These are phyloP conservation scores for Vigna angularis DNA, from an alignment of 306 rosid species.

Conservation along the genomic window DNA sequence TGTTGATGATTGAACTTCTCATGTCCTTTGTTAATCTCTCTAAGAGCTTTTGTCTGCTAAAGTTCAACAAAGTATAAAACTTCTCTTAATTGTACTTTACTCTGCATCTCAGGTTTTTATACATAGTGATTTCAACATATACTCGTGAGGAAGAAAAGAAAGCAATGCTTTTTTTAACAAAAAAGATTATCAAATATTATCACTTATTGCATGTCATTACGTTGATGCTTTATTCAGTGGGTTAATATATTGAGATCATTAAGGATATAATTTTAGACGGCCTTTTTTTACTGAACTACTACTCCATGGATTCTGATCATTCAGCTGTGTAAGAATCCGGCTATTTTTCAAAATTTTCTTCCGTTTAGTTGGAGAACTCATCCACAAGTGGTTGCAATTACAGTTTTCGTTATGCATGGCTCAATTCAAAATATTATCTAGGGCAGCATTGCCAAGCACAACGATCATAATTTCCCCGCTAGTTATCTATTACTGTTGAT, in stretches of 20 bases:
- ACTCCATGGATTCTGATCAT: slow-evolving; percentile 2
- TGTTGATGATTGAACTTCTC: too few species aligned
- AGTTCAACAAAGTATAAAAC: too few species aligned
- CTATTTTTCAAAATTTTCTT: slow-evolving; percentile 6
- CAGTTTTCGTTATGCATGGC: not conserved
- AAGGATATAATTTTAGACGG: not conserved
- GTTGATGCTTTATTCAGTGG: not conserved
- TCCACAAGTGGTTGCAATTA: not conserved
- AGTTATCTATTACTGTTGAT: not conserved
- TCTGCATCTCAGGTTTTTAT: not conserved
- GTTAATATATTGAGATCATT: too few species aligned
- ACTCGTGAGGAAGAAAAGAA: slow-evolving; percentile 2
- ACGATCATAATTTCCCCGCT: too few species aligned
- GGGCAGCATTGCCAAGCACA: too few species aligned
- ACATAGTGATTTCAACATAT: slow-evolving; percentile 20
- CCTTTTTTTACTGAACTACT: too few species aligned
- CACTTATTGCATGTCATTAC: not conserved
- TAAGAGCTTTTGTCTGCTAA: not conserved
- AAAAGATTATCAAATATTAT: too few species aligned
- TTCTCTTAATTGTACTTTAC: too few species aligned
- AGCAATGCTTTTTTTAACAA: not conserved
- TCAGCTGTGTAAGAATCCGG: not conserved
- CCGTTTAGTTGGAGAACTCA: not conserved
- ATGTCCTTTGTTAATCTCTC: not conserved
- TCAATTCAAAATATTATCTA: too few species aligned